phyloP scores from a whole-genome alignment of 352 stramenopile species.

The Phytophthora idaei region DNA sequence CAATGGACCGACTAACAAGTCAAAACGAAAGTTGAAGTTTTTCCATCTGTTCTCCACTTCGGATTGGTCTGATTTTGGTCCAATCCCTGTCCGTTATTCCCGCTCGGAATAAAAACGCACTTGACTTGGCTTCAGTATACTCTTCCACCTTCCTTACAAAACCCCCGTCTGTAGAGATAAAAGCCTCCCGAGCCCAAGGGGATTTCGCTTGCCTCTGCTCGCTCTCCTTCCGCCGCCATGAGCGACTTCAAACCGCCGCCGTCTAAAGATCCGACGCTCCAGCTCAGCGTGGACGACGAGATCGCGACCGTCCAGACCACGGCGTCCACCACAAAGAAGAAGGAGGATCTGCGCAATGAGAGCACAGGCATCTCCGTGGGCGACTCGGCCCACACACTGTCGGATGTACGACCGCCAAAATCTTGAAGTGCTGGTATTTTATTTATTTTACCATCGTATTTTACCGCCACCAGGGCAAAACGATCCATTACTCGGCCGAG shows the following conservation, averaged over 20 bases:
- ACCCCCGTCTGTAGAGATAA: slow-evolving; percentile 4
- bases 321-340: slow-evolving; percentile 59
- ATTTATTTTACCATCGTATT: slow-evolving; percentile 6
- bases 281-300: slow-evolving; percentile 40
- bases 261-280: slow-evolving; percentile 21
- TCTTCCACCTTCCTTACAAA: slow-evolving; percentile 1
- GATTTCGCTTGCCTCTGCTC: background rate
- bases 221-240: slow-evolving; percentile 16
- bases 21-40: slow-evolving; percentile 7
- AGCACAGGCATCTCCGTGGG: slow-evolving; percentile 84
- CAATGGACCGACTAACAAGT: background rate
- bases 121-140: slow-evolving; percentile 26
- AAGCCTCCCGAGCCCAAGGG: slow-evolving; percentile 5
- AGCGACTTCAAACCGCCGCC: slow-evolving; percentile 33
- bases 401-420: slow-evolving; percentile 57
- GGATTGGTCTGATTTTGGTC: slow-evolving; percentile 26
- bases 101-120: slow-evolving; percentile 32
- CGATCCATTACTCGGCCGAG: slow-evolving; percentile 96
- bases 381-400: slow-evolving; percentile 81
- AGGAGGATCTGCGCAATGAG: slow-evolving; percentile 85
- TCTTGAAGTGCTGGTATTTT: slow-evolving; percentile 4
- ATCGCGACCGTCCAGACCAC: slow-evolving; percentile 49
- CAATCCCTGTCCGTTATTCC: slow-evolving; percentile 6
- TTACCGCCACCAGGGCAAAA: slow-evolving; percentile 68
- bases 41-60: slow-evolving; percentile 4